Conservation (phyloP, 768 basidiomycete species). For the Amylocystis lapponica region DNA sequence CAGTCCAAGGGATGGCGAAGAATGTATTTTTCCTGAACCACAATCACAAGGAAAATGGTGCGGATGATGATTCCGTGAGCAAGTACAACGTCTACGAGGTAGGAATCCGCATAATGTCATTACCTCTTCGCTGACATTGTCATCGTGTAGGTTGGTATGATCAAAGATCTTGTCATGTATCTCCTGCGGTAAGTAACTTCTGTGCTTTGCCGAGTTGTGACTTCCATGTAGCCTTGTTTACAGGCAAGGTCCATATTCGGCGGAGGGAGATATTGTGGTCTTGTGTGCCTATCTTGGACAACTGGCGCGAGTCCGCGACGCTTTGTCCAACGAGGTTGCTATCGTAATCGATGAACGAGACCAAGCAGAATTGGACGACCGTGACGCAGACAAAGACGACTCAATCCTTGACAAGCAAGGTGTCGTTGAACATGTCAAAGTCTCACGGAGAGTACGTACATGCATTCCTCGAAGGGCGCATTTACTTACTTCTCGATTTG, state of each 20-base stretch:
- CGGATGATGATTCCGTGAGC: conserved; percentile 51
- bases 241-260: conserved; percentile 43
- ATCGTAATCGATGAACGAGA: conserved; percentile 68
- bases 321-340: conserved; percentile 40
- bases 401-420: conserved; percentile 4
- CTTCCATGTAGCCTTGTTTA: background rate
- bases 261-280: conserved; percentile 46
- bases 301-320: conserved; percentile 37
- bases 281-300: conserved; percentile 51
- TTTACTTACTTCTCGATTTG: background rate
- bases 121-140: background rate
- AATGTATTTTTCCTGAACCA: conserved; percentile 69
- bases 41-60: conserved; percentile 51
- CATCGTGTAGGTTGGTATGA: conserved; percentile 33
- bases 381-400: conserved; percentile 36
- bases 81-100: conserved; percentile 70
- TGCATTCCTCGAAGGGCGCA: background rate
- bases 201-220: background rate
- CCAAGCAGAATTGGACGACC: conserved; percentile 48
- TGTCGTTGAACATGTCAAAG: conserved; percentile 40
- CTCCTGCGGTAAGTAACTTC: conserved; percentile 31
- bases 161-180: conserved; percentile 47
- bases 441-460: conserved; percentile 43
- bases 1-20: conserved; percentile 56
- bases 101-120: conserved; percentile 1